phyloP scores from a whole-genome alignment of 345 rosid genomes.

The Ceriops decandra region DNA sequence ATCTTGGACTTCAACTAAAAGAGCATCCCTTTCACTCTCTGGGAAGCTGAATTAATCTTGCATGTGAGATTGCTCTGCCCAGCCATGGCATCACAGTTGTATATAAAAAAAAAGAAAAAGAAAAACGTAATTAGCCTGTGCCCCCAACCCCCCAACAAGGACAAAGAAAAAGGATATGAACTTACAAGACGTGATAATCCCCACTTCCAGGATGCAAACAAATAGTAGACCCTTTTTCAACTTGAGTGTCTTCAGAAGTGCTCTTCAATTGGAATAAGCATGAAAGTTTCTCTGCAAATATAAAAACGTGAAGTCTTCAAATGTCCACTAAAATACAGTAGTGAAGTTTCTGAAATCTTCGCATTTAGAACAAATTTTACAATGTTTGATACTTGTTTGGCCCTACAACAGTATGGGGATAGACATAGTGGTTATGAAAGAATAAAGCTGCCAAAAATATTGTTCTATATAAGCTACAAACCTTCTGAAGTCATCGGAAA shows the following conservation, averaged over 20 bases:
- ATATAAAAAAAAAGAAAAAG: not conserved
- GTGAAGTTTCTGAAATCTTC: not conserved
- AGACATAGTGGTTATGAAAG: not conserved
- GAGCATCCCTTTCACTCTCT: conserved; percentile 76
- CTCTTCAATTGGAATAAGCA: conserved; percentile 85
- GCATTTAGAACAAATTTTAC: not conserved
- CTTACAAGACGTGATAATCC: conserved; percentile 90
- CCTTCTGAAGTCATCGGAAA: conserved; percentile 69
- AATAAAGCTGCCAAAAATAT: not conserved
- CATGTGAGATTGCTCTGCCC: conserved; percentile 20
- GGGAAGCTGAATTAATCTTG: conserved; percentile 58
- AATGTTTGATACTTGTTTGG: no score
- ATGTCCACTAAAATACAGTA: not conserved
- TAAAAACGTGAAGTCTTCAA: conserved; percentile 2
- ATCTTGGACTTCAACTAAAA: conserved; percentile 77
- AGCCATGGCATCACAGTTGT: conserved; percentile 3
- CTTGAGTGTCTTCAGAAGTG: conserved; percentile 53
- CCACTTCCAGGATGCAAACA: conserved; percentile 86
- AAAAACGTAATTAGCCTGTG: not conserved
- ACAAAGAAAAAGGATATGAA: conserved; percentile 12
- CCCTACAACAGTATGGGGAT: no score
- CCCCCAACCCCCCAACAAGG: not conserved
- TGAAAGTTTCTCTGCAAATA: conserved; percentile 56
- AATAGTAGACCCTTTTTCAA: conserved; percentile 50
- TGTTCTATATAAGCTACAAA: conserved; percentile 21